Percentiles rank a stretch among this genome's conserved stretches.
Conservation (phyloP, 345 rosid species). For the Euclidium syriacum region DNA sequence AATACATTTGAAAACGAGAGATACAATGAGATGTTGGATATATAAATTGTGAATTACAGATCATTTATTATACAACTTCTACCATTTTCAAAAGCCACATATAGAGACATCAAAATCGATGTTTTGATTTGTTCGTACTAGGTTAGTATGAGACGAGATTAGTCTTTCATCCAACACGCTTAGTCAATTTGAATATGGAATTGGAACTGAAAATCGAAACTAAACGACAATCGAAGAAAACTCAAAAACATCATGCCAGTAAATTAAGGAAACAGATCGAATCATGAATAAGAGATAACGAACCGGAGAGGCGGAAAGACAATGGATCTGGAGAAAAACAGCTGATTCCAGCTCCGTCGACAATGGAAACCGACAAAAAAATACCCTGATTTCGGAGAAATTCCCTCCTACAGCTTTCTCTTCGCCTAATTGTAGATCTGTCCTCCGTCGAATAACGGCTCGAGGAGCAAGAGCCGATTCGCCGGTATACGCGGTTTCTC, state of each 20-base stretch:
- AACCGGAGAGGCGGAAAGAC: background rate
- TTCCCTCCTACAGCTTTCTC: background rate
- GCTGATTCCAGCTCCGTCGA: slow-evolving; percentile 15
- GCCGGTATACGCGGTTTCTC: slow-evolving; percentile 23
- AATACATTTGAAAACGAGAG: background rate
- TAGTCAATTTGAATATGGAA: background rate
- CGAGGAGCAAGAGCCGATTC: slow-evolving; percentile 14
- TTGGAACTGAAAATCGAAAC: background rate
- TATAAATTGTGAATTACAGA: background rate
- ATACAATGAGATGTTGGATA: background rate
- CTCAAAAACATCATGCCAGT: background rate
- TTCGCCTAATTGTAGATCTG: slow-evolving; percentile 7
- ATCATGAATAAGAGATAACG: slow-evolving; percentile 11
- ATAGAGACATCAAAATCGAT: background rate
- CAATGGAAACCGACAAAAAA: background rate
- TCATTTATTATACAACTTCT: background rate
- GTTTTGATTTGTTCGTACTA: background rate
- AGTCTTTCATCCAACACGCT: background rate
- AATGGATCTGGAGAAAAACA: slow-evolving; percentile 23
- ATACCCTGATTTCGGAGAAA: background rate
- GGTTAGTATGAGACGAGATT: background rate
- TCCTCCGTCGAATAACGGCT: background rate
- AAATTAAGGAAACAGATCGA: slow-evolving; percentile 7
- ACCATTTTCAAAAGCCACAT: background rate
- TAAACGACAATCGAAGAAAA: background rate